phyloP scores from a whole-genome alignment of 208 protist species.

The Willaertia magna region DNA sequence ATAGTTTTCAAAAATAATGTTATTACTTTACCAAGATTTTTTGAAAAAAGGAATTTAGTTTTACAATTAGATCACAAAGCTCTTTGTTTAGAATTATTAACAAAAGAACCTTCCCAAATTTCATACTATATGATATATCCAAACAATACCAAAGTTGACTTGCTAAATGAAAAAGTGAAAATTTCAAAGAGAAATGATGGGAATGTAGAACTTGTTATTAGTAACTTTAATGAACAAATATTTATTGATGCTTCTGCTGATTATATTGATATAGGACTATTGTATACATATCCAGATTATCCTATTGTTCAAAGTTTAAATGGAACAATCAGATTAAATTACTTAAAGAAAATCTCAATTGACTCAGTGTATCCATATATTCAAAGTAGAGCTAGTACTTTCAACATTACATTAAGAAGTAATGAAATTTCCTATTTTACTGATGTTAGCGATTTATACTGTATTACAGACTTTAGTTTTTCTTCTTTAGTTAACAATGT shows the following conservation, averaged over 20 bases:
- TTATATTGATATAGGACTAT: background rate
- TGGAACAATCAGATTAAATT: background rate
- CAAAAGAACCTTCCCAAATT: background rate
- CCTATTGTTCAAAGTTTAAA: background rate
- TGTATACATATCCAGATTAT: background rate
- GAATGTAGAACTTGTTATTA: background rate
- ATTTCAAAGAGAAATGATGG: background rate
- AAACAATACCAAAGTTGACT: background rate
- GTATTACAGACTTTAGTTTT: too few species aligned
- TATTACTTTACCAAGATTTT: background rate
- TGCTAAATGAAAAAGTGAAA: too few species aligned
- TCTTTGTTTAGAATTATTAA: background rate
- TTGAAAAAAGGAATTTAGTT: background rate
- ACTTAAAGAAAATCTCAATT: too few species aligned
- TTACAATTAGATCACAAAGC: background rate
- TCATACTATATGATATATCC: background rate
- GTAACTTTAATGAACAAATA: background rate
- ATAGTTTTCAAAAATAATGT: background rate
- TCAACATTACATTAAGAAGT: too few species aligned
- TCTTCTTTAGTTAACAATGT: too few species aligned
- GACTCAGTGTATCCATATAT: too few species aligned
- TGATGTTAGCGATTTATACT: too few species aligned
- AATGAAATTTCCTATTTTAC: too few species aligned
- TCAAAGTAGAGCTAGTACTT: too few species aligned
- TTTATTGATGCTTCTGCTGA: background rate